Evolutionary conservation across 768 basidiomycete species (phyloP), one percentile per base, ranked within the genome.

Genomic region (Termitomyces sp.): DNA sequence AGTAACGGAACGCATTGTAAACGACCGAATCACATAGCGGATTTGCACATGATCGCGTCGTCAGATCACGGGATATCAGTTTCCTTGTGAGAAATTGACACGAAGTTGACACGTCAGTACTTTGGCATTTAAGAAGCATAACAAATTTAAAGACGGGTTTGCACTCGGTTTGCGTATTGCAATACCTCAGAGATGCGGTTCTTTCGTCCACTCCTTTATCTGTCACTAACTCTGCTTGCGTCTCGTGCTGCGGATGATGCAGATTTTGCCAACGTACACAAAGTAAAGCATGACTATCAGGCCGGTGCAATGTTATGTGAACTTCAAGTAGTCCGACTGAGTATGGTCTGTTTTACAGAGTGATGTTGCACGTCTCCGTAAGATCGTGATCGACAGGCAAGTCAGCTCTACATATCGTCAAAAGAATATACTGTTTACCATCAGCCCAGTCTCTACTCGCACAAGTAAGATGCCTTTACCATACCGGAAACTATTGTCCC

Each of bases 351-450:
- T 55, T 16, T 32, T 60, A 1, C 66, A 95, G 94, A 95, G 94
- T 65, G 94, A 96, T 72, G 93, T 97, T 58, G 83, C 93, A 40
- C 90, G 95, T 66, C 80, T 98, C 64, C 84, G 95, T 58, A 92
- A 90, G 67, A 93, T 96, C 61, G 94, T 97, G 61, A 92, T 96
- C 66, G 91, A 95, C 75, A 91, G 88, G 87, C 82, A 62, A 64
- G 75, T 53, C 24, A 32, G 51, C 14, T 35, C 13, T 35, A 59
- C 24, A n/a, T 49, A 54, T 33, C 53, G n/a, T 35, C 33, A 53
- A 6, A 47, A 44, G 24, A n/a, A 46, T 16, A n/a, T 32, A 14
- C 43, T 49, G 40, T 30, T 53, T n/a, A 53, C 35, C 36, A 38
- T 62, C 36, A 59, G 20, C 69, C 13, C 56, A 91, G 90, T 77